A percentile compares a stretch with the other conserved stretches of the same genome.
These are phyloP conservation scores for Linum lewisii DNA, from an alignment of 345 rosid genomes.

Conservation along the genomic window DNA sequence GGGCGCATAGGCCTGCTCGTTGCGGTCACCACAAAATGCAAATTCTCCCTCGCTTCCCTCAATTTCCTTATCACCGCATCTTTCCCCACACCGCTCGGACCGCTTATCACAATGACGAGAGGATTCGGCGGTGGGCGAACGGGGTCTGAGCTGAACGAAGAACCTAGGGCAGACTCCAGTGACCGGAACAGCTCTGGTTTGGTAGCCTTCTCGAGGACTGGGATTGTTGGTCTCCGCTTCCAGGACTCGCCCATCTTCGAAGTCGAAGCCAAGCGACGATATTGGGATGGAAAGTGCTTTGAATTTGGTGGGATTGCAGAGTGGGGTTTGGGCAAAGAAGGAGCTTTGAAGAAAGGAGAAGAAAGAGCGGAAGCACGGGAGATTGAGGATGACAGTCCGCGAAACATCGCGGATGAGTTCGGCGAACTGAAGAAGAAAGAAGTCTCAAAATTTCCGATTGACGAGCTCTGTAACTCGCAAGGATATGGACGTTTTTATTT, in stretches of 20 bases:
- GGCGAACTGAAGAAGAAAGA: background rate
- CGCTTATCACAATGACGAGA: constrained; percentile 64
- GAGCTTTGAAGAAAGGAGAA: constrained; percentile 12
- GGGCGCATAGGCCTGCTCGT: constrained; percentile 64
- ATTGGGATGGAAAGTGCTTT: background rate
- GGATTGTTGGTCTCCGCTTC: constrained; percentile 23
- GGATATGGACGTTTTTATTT: too few relatives aligned
- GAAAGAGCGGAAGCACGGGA: constrained; percentile 18
- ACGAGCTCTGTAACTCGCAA: too few relatives aligned
- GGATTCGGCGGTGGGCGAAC: constrained; percentile 46
- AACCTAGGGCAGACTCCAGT: constrained; percentile 57
- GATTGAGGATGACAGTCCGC: constrained; percentile 31
- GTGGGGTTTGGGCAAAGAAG: constrained; percentile 11
- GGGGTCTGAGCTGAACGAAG: constrained; percentile 36
- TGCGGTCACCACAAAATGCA: constrained; percentile 86
- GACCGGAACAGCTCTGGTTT: constrained; percentile 54
- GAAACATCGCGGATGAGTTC: constrained; percentile 30
- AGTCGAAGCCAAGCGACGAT: constrained; percentile 22
- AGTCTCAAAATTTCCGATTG: too few relatives aligned
- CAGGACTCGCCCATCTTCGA: constrained; percentile 49
- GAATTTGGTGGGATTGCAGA: constrained; percentile 4
- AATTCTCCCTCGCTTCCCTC: constrained; percentile 39
- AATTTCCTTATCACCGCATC: constrained; percentile 73
- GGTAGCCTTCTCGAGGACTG: constrained; percentile 36
- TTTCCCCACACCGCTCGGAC: constrained; percentile 93